Base-by-base conservation (phyloP, 257 asterid genomes). In the Pogostemon cablin region DNA sequence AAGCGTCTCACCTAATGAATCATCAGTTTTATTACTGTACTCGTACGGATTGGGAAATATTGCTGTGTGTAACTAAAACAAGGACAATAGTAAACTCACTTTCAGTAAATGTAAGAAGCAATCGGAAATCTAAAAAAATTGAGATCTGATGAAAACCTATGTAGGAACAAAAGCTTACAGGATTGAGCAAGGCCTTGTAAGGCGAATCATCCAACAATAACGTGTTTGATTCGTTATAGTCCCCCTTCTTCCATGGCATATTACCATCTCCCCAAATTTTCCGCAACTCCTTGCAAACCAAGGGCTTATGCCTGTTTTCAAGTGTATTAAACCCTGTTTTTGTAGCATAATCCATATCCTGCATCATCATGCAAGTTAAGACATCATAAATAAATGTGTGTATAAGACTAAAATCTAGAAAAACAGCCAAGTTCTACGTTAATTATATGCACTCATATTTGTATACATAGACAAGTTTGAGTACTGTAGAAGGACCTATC, bases 131-230 rank as follows among this genome's bases (percentile, higher is more conserved):
- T 50, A 54, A 42, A 62, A 47, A 46, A 20, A n/a, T 6, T 39
- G 64, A 67, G 46, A 65, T 12, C 63, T 2, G 54, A 47, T 44
- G 68, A 9, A 73, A 59, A 69, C 12, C 7, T 52, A 8, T 12
- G 48, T 9, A 54, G 70, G 66, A 3, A 44, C 7, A 76, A 65
- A 77, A 69, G 65, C 89, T 79, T 86, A 95, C 99, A 32, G 98
- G 99, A 80, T 95, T 91, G 57, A 88, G 87, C 80, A 95, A 84
- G 66, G 98, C 93, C 83, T 95, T 95, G 81, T 89, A 86, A 57
- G 99, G 98, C 81, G 99, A 87, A 84, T 95, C 98, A 73, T 95
- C 97, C 75, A 95, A 32, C 78, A 95, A 77, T 65, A 95, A 71
- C 7, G 98, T 95, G 81, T 91, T 95, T 72, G 93, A 77, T 84